phyloP scores from a whole-genome alignment of 164 flowering plant genomes.

The Magnolia changhungtana region DNA sequence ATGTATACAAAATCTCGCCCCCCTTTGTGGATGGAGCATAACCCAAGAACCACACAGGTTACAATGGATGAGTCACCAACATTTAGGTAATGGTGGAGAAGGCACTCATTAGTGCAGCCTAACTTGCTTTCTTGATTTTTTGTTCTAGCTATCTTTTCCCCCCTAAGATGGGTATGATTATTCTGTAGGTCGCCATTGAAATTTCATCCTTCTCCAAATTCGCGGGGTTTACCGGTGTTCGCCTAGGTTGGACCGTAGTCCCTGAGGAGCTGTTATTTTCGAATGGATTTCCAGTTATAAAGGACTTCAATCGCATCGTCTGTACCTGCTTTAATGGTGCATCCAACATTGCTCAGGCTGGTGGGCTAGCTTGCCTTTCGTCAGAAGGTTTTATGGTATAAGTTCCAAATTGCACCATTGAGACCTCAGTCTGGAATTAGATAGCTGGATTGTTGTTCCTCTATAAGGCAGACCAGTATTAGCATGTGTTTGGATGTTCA shows the following conservation, averaged over 20 bases:
- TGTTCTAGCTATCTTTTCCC: not conserved
- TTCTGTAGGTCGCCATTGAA: slow-evolving; percentile 65
- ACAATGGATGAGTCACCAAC: not conserved
- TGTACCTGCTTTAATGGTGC: slow-evolving; percentile 77
- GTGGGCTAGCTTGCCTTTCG: slow-evolving; percentile 76
- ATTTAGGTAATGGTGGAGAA: not conserved
- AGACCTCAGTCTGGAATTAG: not conserved
- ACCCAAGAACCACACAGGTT: no score
- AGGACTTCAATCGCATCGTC: slow-evolving; percentile 57
- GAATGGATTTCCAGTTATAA: slow-evolving; percentile 58
- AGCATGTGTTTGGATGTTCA: no score
- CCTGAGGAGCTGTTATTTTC: slow-evolving; percentile 56
- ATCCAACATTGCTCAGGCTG: slow-evolving; percentile 65
- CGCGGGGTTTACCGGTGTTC: slow-evolving; percentile 77
- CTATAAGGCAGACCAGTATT: no score
- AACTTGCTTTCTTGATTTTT: not conserved
- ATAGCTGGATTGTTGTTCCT: not conserved
- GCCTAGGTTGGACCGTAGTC: slow-evolving; percentile 81
- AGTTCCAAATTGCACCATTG: slow-evolving; percentile 6
- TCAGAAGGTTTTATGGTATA: slow-evolving; percentile 48
- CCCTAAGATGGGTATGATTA: not conserved
- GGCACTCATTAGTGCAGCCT: not conserved
- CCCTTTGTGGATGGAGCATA: no score
- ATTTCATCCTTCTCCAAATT: slow-evolving; percentile 69
- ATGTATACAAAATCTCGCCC: no score